Percentiles rank a stretch among this genome's conserved stretches.
These are phyloP conservation scores for Casaregolazyma suthepensis DNA, from an alignment of 1,139 yeast species.

Conservation along the genomic window DNA sequence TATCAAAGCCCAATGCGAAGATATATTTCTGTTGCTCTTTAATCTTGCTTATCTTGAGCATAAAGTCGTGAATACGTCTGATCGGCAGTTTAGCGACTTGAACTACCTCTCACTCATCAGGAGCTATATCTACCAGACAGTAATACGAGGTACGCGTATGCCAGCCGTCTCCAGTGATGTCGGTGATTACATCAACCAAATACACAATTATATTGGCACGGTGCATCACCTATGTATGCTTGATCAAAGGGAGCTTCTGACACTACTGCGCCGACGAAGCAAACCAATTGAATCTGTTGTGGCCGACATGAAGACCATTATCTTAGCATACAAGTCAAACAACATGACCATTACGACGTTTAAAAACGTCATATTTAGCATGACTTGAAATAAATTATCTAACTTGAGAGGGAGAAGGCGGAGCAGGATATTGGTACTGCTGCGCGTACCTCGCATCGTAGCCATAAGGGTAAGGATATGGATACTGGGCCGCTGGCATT, in stretches of 20 bases:
- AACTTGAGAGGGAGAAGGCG: constrained; percentile 11
- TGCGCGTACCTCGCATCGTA: constrained; percentile 8
- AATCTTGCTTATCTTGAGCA: constrained; percentile 1
- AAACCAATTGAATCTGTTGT: neutral
- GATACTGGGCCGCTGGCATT: constrained; percentile 9
- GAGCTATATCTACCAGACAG: constrained; percentile 6
- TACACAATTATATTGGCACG: constrained; percentile 1
- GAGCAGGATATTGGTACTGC: constrained; percentile 13
- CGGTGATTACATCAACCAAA: neutral
- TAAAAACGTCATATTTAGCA: neutral
- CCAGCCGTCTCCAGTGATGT: neutral
- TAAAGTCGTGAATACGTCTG: neutral
- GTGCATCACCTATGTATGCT: constrained; percentile 8
- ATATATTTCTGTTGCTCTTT: constrained; percentile 1
- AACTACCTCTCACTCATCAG: neutral
- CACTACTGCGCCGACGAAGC: neutral
- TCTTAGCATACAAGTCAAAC: neutral
- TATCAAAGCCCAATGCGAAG: constrained; percentile 1
- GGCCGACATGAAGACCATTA: neutral
- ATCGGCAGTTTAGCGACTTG: neutral
- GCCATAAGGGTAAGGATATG: constrained; percentile 12
- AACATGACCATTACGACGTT: neutral
- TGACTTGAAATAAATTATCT: constrained; percentile 1
- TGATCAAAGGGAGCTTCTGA: neutral
- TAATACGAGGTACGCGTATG: neutral